Percentiles rank a stretch among this genome's conserved stretches.
Conservation (phyloP, 257 asterid genomes). For the Paulownia fortunei region DNA sequence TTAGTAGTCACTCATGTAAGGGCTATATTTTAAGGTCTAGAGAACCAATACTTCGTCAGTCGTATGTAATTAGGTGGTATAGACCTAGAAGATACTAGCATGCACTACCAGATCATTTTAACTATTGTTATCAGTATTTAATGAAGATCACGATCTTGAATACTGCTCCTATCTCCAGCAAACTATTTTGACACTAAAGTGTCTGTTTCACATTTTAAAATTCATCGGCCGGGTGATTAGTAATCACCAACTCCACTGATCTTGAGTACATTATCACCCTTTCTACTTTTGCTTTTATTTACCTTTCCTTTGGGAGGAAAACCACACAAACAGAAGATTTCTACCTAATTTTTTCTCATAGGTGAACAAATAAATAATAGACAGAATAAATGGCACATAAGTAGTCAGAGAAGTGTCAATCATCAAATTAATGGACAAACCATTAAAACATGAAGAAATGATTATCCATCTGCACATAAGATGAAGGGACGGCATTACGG, state of each 20-base stretch:
- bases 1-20: slow-evolving; percentile 8
- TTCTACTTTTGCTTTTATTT: neutral
- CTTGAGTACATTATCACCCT: neutral
- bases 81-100: slow-evolving; percentile 12
- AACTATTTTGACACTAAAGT: neutral
- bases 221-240: neutral
- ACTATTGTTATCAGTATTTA: neutral
- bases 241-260: neutral
- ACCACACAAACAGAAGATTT: slow-evolving; percentile 11
- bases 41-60: neutral
- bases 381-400: neutral
- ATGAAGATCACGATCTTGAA: slow-evolving; percentile 3
- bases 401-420: neutral
- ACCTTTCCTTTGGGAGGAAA: neutral
- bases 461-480: slow-evolving; percentile 4
- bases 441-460: slow-evolving; percentile 18
- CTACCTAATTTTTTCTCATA: slow-evolving; percentile 7
- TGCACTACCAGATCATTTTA: slow-evolving; percentile 3
- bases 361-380: slow-evolving; percentile 8
- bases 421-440: neutral
- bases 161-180: neutral
- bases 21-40: neutral
- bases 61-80: neutral
- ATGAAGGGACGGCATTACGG: neutral
- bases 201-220: neutral